Conservation (phyloP, 768 basidiomycete species). For the Agrocybe pediades region DNA sequence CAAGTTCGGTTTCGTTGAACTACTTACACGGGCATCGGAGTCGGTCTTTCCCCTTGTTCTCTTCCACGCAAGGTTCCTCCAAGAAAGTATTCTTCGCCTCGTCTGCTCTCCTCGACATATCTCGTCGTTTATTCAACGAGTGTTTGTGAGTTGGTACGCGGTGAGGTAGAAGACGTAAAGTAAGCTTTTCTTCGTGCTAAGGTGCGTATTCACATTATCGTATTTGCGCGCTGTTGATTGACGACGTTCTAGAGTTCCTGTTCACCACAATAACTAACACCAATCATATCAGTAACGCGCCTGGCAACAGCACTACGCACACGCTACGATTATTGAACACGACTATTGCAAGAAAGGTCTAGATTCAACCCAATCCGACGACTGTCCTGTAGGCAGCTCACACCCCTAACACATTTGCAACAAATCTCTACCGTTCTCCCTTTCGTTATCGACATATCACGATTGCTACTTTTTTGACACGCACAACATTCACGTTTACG, state of each 20-base stretch:
- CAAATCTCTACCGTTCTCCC: neutral
- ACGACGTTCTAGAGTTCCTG: neutral
- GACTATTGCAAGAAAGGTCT: neutral
- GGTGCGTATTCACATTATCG: neutral
- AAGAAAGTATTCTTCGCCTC: neutral
- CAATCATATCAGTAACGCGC: slow-evolving; percentile 2
- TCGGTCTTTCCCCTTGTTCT: neutral
- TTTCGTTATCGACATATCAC: neutral
- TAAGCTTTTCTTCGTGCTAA: neutral
- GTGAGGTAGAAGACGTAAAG: neutral
- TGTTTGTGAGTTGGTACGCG: neutral
- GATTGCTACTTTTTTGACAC: neutral
- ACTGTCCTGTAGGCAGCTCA: too few species aligned
- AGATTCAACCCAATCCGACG: neutral
- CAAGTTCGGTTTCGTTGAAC: neutral
- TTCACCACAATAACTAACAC: neutral
- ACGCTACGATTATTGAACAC: slow-evolving; percentile 1
- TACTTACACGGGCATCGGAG: too few species aligned
- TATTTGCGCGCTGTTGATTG: neutral
- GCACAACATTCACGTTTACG: neutral
- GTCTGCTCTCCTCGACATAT: neutral
- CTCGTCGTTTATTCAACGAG: neutral
- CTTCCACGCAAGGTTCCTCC: neutral
- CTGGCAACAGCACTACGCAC: neutral
- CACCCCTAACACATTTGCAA: neutral